phyloP scores from a whole-genome alignment of 352 stramenopile species.

The Phytophthora constricta region DNA sequence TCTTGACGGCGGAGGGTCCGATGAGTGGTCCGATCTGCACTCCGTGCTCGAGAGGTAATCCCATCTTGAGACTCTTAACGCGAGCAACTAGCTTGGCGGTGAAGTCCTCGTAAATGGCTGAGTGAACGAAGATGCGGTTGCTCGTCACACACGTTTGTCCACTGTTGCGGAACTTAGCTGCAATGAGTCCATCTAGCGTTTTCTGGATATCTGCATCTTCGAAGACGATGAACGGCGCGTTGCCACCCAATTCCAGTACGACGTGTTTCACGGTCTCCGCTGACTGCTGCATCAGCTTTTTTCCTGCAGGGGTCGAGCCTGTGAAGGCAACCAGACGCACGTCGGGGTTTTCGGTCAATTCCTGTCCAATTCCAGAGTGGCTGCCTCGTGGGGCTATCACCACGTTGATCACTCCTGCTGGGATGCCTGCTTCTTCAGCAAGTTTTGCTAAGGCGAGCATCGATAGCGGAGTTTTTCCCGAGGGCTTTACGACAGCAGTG shows the following conservation, averaged over 20 bases:
- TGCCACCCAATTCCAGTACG: slow-evolving; percentile 88
- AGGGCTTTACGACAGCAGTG: slow-evolving; percentile 95
- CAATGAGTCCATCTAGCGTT: slow-evolving; percentile 74
- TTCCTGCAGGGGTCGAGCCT: slow-evolving; percentile 72
- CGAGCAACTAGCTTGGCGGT: slow-evolving; percentile 57
- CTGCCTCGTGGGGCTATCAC: slow-evolving; percentile 62
- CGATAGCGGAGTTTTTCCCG: slow-evolving; percentile 94
- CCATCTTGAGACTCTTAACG: slow-evolving; percentile 79
- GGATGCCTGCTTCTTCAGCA: slow-evolving; percentile 80
- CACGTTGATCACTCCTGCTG: slow-evolving; percentile 88
- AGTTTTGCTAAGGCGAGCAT: slow-evolving; percentile 91
- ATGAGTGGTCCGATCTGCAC: slow-evolving; percentile 93
- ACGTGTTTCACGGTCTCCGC: slow-evolving; percentile 71
- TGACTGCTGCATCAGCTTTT: slow-evolving; percentile 65
- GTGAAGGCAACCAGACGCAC: slow-evolving; percentile 89
- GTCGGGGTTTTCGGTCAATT: slow-evolving; percentile 57
- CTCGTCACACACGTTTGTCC: slow-evolving; percentile 81
- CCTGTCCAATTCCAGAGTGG: slow-evolving; percentile 68
- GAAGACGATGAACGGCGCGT: slow-evolving; percentile 92
- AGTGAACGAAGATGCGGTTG: slow-evolving; percentile 93
- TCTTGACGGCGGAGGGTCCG: slow-evolving; percentile 80
- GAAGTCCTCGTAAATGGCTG: slow-evolving; percentile 91
- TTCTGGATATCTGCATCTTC: slow-evolving; percentile 78
- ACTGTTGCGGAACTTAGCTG: slow-evolving; percentile 84
- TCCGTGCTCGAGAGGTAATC: slow-evolving; percentile 67